These are phyloP conservation scores for Eutrema salsugineum DNA, from an alignment of 441 rosid genomes.

Conservation along the genomic window DNA sequence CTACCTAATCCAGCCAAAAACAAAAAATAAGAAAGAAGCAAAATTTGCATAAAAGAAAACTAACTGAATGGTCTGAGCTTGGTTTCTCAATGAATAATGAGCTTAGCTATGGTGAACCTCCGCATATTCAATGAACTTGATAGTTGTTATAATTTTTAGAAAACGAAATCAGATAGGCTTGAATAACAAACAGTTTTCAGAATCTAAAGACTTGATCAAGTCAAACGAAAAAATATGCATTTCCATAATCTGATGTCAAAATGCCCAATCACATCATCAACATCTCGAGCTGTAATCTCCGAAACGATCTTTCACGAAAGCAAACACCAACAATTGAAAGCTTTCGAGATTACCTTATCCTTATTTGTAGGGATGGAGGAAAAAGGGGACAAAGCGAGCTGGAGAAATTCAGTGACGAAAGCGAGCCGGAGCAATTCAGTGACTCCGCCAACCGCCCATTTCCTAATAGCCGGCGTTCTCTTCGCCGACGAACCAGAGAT, in stretches of 20 bases:
- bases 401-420: conserved; percentile 14
- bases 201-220: background rate
- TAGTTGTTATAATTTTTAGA: background rate
- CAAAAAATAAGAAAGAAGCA: background rate
- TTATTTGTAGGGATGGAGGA: no score
- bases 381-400: no score
- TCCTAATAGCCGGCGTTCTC: conserved; percentile 50
- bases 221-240: conserved; percentile 69
- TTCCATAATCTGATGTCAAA: conserved; percentile 64
- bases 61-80: no score
- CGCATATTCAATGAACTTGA: no score
- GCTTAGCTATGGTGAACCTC: no score
- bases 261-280: conserved; percentile 52
- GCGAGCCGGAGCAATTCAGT: conserved; percentile 60
- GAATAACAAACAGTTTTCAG: background rate
- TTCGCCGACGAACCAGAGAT: conserved; percentile 38
- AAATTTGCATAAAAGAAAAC: background rate
- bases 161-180: no score
- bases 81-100: no score
- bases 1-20: conserved; percentile 44
- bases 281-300: conserved; percentile 32
- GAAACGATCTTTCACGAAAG: no score
- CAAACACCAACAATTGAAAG: no score
- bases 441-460: conserved; percentile 64
- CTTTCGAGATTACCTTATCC: no score